Percentiles rank a stretch among this genome's conserved stretches.
These are phyloP conservation scores for Krasilnikovozyma curviuscula DNA, from an alignment of 768 basidiomycete genomes.

Conservation along the genomic window DNA sequence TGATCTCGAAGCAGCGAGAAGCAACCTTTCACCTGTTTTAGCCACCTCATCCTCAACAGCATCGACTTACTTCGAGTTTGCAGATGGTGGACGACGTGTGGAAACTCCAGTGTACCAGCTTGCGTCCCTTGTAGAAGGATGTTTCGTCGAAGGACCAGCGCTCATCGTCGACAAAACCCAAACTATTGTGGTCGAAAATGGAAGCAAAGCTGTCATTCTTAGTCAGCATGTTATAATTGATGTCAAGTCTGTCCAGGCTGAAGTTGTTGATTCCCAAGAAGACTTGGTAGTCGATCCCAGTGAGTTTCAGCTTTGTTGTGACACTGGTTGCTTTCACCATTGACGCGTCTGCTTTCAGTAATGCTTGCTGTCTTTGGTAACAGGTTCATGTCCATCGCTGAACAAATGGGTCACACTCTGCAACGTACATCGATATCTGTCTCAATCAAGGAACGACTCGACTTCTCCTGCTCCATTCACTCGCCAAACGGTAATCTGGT, in stretches of 20 bases:
- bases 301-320: no score
- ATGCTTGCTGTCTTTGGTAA: conserved; percentile 14
- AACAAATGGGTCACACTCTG: conserved; percentile 2
- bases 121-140: background rate
- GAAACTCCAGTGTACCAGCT: conserved; percentile 14
- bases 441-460: conserved; percentile 12
- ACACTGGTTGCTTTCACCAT: no score
- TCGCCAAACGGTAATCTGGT: conserved; percentile 17
- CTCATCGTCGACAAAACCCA: background rate
- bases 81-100: conserved; percentile 6
- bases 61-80: conserved; percentile 14
- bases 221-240: conserved; percentile 6
- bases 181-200: background rate
- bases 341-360: no score
- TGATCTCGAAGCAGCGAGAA: conserved; percentile 2
- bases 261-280: background rate
- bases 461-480: conserved; percentile 20
- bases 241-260: background rate
- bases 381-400: conserved; percentile 12
- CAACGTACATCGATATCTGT: conserved; percentile 4
- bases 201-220: conserved; percentile 2
- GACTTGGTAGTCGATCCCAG: conserved; percentile 10
- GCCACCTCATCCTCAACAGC: conserved; percentile 9
- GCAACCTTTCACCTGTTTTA: background rate
- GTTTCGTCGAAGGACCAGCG: background rate